Evolutionary conservation across 768 basidiomycete genomes (phyloP), one percentile per base, ranked within the genome.

Genomic region (Serpula lacrymans): DNA sequence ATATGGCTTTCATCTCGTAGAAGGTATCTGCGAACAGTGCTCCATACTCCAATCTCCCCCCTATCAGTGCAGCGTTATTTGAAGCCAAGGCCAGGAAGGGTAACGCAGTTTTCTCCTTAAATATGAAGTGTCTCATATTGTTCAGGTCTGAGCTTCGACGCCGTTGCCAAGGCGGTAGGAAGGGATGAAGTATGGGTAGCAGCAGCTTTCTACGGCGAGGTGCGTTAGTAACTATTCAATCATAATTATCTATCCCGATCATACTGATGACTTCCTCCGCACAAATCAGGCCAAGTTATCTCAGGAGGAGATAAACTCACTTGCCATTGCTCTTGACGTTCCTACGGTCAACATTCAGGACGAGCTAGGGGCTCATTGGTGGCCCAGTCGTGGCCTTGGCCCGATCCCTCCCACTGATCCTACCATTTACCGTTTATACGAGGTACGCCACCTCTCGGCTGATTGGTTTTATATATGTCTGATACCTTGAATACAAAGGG

Each of bases 101-200:
- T 75, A 44, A 12, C 46, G 5, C 13, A 10, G 18, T 14, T 29
- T 14, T 9, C 6, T 10, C 17, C 3, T n/a, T 6, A 13, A 21
- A 8, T 29, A 37, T 33, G 38, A 21, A 26, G 31, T n/a, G n/a
- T n/a, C n/a, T n/a, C n/a, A n/a, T n/a, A n/a, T n/a, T 37, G n/a
- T n/a, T n/a, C n/a, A 85, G 84, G 80, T 12, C 49, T 82, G 45
- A 80, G 81, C 12, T 91, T 89, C 46, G 84, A 80, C 42, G 66
- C 75, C 27, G 76, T 91, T 48, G 86, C 74, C 9, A 67, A 80
- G 43, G 69, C 67, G 6, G 72, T 91, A 38, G 77, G 73, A 17
- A 80, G 73, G 56, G 83, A 88, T 55, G 88, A 91, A 53, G 71
- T 90, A 18, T 91, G 86, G 85, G 71, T 89, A 18, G 88, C 88